Evolutionary conservation across 371 early-diverging fungal species (phyloP).

Genomic region (Apophysomyces ossiformis): DNA sequence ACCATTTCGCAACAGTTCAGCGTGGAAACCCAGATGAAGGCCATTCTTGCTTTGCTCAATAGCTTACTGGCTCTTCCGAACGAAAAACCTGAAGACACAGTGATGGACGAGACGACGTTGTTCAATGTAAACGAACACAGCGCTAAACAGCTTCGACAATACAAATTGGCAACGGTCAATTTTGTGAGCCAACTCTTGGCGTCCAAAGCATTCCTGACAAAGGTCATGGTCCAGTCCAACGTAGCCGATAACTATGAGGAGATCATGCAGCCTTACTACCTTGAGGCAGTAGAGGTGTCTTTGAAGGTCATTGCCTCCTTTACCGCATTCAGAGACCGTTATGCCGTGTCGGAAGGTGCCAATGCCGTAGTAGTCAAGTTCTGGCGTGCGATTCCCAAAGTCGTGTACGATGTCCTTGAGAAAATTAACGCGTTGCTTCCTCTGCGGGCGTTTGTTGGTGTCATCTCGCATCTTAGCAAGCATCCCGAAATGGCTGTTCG

Average conservation of each 20-base stretch:
- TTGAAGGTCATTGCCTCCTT: slow-evolving; percentile 63
- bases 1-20: slow-evolving; percentile 68
- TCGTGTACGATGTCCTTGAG: slow-evolving; percentile 75
- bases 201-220: slow-evolving; percentile 67
- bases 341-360: slow-evolving; percentile 40
- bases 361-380: slow-evolving; percentile 53
- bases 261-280: slow-evolving; percentile 56
- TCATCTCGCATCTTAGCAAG: slow-evolving; percentile 67
- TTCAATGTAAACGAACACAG: slow-evolving; percentile 59
- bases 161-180: slow-evolving; percentile 74
- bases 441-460: slow-evolving; percentile 72
- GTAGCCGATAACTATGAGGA: slow-evolving; percentile 37
- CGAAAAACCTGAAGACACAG: slow-evolving; percentile 52
- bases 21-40: slow-evolving; percentile 70
- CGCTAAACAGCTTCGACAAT: slow-evolving; percentile 76
- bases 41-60: slow-evolving; percentile 64
- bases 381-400: slow-evolving; percentile 65
- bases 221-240: slow-evolving; percentile 52
- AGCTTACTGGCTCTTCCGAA: slow-evolving; percentile 68
- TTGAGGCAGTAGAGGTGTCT: slow-evolving; percentile 52
- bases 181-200: slow-evolving; percentile 70
- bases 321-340: slow-evolving; percentile 45
- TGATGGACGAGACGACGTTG: slow-evolving; percentile 33
- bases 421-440: slow-evolving; percentile 79
- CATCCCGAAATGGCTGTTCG: slow-evolving; percentile 74